A percentile compares a stretch with the other conserved stretches of the same genome.
These are phyloP conservation scores for Vararia minispora DNA, from an alignment of 768 basidiomycete species.

Conservation along the genomic window DNA sequence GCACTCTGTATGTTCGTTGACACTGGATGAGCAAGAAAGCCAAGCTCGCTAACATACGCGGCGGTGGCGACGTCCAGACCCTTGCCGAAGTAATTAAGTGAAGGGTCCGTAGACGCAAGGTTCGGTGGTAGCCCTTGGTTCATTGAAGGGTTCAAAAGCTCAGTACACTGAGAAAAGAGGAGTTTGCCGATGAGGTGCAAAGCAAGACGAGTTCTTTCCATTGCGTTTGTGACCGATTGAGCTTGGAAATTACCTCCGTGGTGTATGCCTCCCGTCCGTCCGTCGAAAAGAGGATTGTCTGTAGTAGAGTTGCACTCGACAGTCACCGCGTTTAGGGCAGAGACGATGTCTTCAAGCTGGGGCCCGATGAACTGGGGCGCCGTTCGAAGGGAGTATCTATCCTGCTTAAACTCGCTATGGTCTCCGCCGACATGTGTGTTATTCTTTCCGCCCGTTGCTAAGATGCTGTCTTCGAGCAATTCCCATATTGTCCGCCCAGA, in stretches of 20 bases:
- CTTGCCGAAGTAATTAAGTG: slow-evolving; percentile 70
- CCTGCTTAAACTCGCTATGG: slow-evolving; percentile 61
- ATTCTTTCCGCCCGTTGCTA: slow-evolving; percentile 53
- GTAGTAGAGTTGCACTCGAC: slow-evolving; percentile 81
- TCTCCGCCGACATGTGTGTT: slow-evolving; percentile 65
- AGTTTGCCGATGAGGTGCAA: slow-evolving; percentile 37
- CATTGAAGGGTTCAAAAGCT: slow-evolving; percentile 65
- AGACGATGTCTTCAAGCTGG: slow-evolving; percentile 65
- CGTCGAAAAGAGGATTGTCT: slow-evolving; percentile 75
- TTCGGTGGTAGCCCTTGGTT: slow-evolving; percentile 75
- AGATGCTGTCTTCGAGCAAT: slow-evolving; percentile 53
- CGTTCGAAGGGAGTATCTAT: slow-evolving; percentile 65
- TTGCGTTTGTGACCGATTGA: slow-evolving; percentile 72
- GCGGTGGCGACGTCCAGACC: slow-evolving; percentile 76
- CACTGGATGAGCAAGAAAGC: slow-evolving; percentile 73
- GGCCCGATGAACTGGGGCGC: slow-evolving; percentile 81
- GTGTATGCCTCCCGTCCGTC: slow-evolving; percentile 49
- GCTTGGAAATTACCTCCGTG: slow-evolving; percentile 88
- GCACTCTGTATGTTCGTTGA: slow-evolving; percentile 74
- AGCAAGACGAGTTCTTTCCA: slow-evolving; percentile 68
- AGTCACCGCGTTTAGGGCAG: slow-evolving; percentile 48
- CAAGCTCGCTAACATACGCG: slow-evolving; percentile 71
- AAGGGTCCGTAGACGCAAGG: slow-evolving; percentile 65
- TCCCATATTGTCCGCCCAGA: slow-evolving; percentile 54
- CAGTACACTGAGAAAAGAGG: slow-evolving; percentile 41